Evolutionary conservation across 371 early-diverging fungal genomes (phyloP).

Genomic region (Mortierella sp.): DNA sequence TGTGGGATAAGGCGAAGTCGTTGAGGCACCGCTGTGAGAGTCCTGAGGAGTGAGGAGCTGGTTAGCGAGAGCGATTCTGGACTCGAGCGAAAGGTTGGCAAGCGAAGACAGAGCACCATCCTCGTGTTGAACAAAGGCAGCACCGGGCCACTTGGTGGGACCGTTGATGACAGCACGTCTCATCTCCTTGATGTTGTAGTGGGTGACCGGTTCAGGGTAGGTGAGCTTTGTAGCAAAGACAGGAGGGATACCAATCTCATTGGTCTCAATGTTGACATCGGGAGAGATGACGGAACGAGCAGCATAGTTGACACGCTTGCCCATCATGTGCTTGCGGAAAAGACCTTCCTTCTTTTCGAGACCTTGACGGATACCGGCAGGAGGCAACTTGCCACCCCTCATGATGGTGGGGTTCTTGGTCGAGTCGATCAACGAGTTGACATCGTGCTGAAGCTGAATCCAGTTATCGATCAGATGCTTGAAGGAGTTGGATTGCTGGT

Average conservation of each 20-base stretch:
- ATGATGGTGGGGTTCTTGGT: constrained; percentile 77
- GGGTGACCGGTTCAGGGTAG: constrained; percentile 98
- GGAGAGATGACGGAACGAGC: constrained; percentile 99
- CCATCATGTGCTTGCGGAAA: constrained; percentile 99
- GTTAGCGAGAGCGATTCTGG: constrained; percentile 96
- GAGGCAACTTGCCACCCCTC: constrained; percentile 65
- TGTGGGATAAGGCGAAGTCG: constrained; percentile 65
- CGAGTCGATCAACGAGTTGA: constrained; percentile 94
- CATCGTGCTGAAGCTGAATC: constrained; percentile 88
- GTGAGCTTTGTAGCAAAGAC: constrained; percentile 98
- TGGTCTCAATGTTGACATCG: constrained; percentile 98
- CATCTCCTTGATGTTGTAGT: constrained; percentile 93
- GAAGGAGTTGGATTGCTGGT: constrained; percentile 53
- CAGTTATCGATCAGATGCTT: constrained; percentile 76
- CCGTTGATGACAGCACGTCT: constrained; percentile 98
- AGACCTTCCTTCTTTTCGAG: constrained; percentile 99
- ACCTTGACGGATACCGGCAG: constrained; percentile 95
- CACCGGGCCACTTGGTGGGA: constrained; percentile 98
- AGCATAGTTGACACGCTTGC: constrained; percentile 99
- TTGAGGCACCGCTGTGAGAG: constrained; percentile 57
- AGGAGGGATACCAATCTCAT: constrained; percentile 98
- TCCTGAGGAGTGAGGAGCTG: constrained; percentile 91
- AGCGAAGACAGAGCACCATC: constrained; percentile 91
- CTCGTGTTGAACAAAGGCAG: constrained; percentile 93
- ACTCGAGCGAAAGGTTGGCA: constrained; percentile 81